A percentile compares a stretch with the other conserved stretches of the same genome.
Conservation (phyloP, 2,329 filamentous ascomycete species). For the Neofusicoccum ribis region DNA sequence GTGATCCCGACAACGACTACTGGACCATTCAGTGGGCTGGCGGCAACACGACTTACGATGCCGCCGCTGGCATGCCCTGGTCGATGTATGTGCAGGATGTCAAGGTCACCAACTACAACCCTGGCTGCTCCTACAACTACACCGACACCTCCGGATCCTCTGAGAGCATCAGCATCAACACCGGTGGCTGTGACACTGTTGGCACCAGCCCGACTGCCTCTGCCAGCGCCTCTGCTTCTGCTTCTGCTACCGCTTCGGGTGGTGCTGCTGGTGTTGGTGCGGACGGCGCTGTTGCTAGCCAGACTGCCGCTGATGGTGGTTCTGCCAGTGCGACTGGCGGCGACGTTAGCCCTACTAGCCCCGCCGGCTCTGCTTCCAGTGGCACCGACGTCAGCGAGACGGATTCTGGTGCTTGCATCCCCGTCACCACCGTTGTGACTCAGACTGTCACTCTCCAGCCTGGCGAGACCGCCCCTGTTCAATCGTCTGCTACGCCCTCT, state of each 20-base stretch:
- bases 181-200: not conserved
- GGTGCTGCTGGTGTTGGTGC: too few species aligned
- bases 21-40: constrained; percentile 70
- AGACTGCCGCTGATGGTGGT: not conserved
- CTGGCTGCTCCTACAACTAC: constrained; percentile 52
- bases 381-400: constrained; percentile 3
- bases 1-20: constrained; percentile 45
- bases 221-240: not conserved
- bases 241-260: not conserved
- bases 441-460: constrained; percentile 6
- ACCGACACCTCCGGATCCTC: constrained; percentile 50
- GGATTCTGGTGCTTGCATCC: not conserved
- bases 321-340: not conserved
- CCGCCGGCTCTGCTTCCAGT: not conserved
- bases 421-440: not conserved
- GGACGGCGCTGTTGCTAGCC: not conserved
- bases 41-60: constrained; percentile 52
- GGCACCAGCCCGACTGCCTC: not conserved
- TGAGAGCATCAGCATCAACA: constrained; percentile 46
- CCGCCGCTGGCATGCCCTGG: constrained; percentile 47
- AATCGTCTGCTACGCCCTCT: not conserved
- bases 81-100: constrained; percentile 54
- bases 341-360: not conserved
- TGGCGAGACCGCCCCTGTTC: constrained; percentile 7
- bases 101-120: constrained; percentile 54